These are phyloP conservation scores for Dothideomycetes sp. DNA, from an alignment of 2,329 filamentous ascomycete genomes.

Conservation along the genomic window DNA sequence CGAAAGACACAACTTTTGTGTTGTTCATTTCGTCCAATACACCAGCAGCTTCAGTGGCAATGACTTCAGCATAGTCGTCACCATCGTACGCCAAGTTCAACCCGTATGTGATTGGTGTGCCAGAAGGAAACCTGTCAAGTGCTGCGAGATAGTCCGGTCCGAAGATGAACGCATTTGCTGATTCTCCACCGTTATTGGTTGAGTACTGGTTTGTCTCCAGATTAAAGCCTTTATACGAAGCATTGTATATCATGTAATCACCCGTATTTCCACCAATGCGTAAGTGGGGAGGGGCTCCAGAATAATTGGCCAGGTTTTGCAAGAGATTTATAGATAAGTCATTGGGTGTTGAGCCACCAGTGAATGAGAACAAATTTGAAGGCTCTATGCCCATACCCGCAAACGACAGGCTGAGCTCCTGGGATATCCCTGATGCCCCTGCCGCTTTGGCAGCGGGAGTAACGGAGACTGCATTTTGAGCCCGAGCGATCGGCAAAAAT, in stretches of 20 bases:
- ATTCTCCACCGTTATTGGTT: constrained; percentile 29
- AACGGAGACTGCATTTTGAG: constrained; percentile 17
- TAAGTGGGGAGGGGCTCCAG: constrained; percentile 37
- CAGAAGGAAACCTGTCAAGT: constrained; percentile 37
- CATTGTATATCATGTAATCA: constrained; percentile 38
- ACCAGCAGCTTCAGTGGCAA: constrained; percentile 30
- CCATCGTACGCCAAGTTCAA: constrained; percentile 39
- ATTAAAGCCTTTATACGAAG: constrained; percentile 24
- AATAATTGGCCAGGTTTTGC: constrained; percentile 37
- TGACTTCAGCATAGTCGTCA: constrained; percentile 31
- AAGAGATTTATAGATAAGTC: constrained; percentile 36
- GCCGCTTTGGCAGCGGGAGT: constrained; percentile 20
- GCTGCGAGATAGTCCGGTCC: constrained; percentile 36
- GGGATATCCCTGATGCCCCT: constrained; percentile 18
- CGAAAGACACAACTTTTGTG: constrained; percentile 29
- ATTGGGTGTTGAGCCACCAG: constrained; percentile 32
- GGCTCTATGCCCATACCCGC: constrained; percentile 43
- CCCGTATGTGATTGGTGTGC: constrained; percentile 39
- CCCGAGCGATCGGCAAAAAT: neutral
- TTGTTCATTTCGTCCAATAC: constrained; percentile 26
- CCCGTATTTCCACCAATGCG: constrained; percentile 41
- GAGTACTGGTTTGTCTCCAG: constrained; percentile 19
- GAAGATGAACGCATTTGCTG: constrained; percentile 34
- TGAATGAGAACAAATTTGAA: constrained; percentile 42
- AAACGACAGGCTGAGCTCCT: constrained; percentile 31